A percentile compares a stretch with the other conserved stretches of the same genome.
Conservation (phyloP, 2,329 filamentous ascomycete genomes). For the Davidsoniella neocaledoniae region DNA sequence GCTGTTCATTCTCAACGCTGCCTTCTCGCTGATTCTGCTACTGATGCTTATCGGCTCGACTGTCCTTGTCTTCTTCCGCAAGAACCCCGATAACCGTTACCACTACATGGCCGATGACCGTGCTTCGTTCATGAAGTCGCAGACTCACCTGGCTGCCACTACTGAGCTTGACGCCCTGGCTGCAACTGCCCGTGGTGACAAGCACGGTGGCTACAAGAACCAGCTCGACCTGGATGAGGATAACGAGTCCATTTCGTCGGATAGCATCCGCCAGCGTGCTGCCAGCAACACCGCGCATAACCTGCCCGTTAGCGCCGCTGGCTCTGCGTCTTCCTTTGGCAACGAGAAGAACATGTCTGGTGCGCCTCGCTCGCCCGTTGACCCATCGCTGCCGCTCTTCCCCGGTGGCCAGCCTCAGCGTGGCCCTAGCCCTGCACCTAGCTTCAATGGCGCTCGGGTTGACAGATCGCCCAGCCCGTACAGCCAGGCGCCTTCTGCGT, state of each 20-base stretch:
- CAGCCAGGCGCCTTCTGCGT: conserved; percentile 17
- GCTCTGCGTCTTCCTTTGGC: conserved; percentile 15
- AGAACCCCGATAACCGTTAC: conserved; percentile 89
- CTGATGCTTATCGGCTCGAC: conserved; percentile 56
- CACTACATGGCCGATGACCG: conserved; percentile 94
- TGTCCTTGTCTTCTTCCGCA: conserved; percentile 58
- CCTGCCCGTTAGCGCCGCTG: conserved; percentile 16
- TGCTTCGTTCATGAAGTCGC: conserved; percentile 93
- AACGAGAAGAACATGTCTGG: conserved; percentile 13
- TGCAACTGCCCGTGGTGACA: conserved; percentile 75
- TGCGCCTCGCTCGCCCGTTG: conserved; percentile 23
- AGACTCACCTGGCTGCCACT: conserved; percentile 56
- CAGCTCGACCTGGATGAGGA: conserved; percentile 23
- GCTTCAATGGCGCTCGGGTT: conserved; percentile 9
- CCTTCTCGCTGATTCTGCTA: conserved; percentile 65
- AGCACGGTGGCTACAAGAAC: conserved; percentile 31
- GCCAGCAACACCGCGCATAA: conserved; percentile 18
- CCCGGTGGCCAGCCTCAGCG: conserved; percentile 20
- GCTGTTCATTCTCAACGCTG: conserved; percentile 75
- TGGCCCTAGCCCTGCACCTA: conserved; percentile 21
- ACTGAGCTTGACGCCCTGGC: conserved; percentile 84
- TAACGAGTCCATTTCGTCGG: conserved; percentile 24
- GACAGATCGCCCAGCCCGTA: conserved; percentile 21
- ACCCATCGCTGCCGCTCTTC: conserved; percentile 28
- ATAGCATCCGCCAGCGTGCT: conserved; percentile 22